Evolutionary conservation across 495 filamentous ascomycete species (phyloP).

Genomic region (Aspergillus nanangensis): DNA sequence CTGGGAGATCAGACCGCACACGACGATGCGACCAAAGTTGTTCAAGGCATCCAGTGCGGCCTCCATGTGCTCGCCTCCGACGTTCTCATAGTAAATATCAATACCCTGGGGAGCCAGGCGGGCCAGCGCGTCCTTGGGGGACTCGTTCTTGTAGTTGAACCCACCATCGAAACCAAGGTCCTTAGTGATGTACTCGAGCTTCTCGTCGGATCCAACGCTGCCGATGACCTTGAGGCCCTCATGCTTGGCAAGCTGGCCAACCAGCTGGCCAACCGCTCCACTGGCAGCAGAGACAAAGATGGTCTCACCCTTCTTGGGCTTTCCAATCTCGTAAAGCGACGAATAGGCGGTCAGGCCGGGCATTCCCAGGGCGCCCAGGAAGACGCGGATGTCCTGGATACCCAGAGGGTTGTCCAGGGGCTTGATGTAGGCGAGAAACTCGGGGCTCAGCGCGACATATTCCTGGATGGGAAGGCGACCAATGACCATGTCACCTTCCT

Average conservation of each 20-base stretch:
- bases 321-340: conserved; percentile 74
- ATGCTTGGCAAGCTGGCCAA: conserved; percentile 81
- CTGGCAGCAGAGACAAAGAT: conserved; percentile 81
- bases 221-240: conserved; percentile 85
- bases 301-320: conserved; percentile 84
- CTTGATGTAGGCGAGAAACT: conserved; percentile 25
- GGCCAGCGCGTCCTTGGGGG: conserved; percentile 61
- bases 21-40: conserved; percentile 62
- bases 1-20: conserved; percentile 68
- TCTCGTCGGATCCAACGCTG: conserved; percentile 63
- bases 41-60: conserved; percentile 70
- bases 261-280: conserved; percentile 80
- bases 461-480: conserved; percentile 58
- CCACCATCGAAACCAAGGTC: conserved; percentile 65
- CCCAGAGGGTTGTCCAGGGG: conserved; percentile 42
- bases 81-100: conserved; percentile 96
- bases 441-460: conserved; percentile 39
- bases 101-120: conserved; percentile 78
- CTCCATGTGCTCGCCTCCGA: conserved; percentile 84
- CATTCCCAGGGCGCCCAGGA: conserved; percentile 80
- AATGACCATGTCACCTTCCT: conserved; percentile 62
- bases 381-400: conserved; percentile 42
- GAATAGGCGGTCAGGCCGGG: conserved; percentile 82
- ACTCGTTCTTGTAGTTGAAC: conserved; percentile 77
- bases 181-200: conserved; percentile 61